phyloP scores from a whole-genome alignment of 441 rosid species.

The Capsella rubella region DNA sequence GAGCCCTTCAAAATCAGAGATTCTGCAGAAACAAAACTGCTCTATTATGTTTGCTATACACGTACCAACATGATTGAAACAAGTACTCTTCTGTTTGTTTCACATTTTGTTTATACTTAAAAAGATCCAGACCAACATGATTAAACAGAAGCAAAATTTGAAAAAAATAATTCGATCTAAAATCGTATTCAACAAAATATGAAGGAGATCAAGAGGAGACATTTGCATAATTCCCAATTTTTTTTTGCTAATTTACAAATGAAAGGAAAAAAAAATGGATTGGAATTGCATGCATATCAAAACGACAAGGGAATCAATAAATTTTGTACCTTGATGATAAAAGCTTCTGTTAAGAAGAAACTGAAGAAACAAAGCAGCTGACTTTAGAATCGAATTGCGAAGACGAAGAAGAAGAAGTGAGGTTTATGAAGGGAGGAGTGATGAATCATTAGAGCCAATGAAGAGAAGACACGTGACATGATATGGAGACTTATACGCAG shows the following conservation, averaged over 20 bases:
- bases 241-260: neutral
- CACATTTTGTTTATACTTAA: neutral
- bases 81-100: neutral
- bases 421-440: constrained; percentile 17
- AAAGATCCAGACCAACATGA: constrained; percentile 12
- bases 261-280: neutral
- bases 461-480: neutral
- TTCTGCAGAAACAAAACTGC: constrained; percentile 11
- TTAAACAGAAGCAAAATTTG: neutral
- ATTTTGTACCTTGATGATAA: constrained; percentile 6
- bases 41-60: neutral
- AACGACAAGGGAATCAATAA: neutral
- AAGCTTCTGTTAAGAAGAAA: neutral
- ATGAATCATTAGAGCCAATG: constrained; percentile 27
- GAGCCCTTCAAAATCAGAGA: constrained; percentile 30
- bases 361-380: constrained; percentile 9
- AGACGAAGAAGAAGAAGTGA: constrained; percentile 28
- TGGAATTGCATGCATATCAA: constrained; percentile 7
- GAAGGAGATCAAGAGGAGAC: constrained; percentile 13
- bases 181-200: neutral
- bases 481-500: neutral
- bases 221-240: neutral
- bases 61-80: too few species aligned
- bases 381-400: constrained; percentile 24
- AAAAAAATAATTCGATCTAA: neutral